Conservation (phyloP, 192 early-diverging fungal genomes). For the Chytriomyces sp. region DNA sequence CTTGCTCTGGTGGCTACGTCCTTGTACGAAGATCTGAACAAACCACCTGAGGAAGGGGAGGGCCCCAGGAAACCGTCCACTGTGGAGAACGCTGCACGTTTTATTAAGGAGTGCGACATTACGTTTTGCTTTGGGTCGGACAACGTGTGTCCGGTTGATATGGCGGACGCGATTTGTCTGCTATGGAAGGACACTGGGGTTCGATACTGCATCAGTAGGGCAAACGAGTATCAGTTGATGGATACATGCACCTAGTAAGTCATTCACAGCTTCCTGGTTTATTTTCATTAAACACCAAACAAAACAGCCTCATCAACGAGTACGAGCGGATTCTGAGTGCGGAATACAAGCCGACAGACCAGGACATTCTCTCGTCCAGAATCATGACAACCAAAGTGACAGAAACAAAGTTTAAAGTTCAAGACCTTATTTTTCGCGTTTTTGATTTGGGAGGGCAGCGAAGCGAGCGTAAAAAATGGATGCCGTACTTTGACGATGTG, state of each 20-base stretch:
- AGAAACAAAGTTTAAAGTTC: constrained; percentile 67
- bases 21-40: too few species aligned
- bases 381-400: constrained; percentile 72
- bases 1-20: too few species aligned
- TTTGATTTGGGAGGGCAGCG: constrained; percentile 72
- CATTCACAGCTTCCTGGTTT: constrained; percentile 15
- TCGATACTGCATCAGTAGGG: constrained; percentile 33
- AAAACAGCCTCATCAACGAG: constrained; percentile 29
- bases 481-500: constrained; percentile 68
- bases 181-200: constrained; percentile 49
- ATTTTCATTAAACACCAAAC: not conserved
- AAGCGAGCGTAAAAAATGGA: constrained; percentile 66
- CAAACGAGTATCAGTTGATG: constrained; percentile 50
- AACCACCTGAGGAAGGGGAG: too few species aligned
- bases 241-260: constrained; percentile 50
- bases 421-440: constrained; percentile 54
- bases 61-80: too few species aligned
- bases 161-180: constrained; percentile 4
- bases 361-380: constrained; percentile 71
- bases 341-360: constrained; percentile 65
- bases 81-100: not conserved
- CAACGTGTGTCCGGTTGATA: not conserved
- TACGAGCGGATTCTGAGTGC: constrained; percentile 51
- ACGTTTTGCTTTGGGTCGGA: constrained; percentile 15
- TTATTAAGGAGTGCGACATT: constrained; percentile 21